Evolutionary conservation across 257 asterid species (phyloP), one percentile per base, ranked within the genome.

Genomic region (Sherardia arvensis): DNA sequence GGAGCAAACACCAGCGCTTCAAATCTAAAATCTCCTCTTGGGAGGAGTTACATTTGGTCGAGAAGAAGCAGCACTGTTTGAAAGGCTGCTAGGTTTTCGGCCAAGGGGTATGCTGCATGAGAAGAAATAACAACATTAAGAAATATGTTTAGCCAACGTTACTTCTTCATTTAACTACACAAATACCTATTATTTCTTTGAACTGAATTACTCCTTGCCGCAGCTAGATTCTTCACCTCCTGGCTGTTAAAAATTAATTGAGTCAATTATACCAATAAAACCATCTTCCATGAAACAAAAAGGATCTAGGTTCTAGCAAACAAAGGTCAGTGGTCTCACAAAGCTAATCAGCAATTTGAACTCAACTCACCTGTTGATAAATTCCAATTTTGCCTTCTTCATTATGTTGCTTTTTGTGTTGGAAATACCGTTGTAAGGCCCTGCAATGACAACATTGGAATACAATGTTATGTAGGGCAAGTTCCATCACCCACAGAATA

Each of bases 321-420:
- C 47, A 38, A 38, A 17, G 51, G 51, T 17, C 51, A 43, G 21
- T 4, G n/a, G n/a, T 15, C 51, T 20, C 43, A 34, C 43, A 34
- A 30, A 30, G 6, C 6, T 3, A 2, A 30, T 30, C 4, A 30
- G 34, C 6, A 6, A 30, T 30, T 30, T 30, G 34, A 30, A 3
- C 48, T 40, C 48, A 40, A 64, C 22, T 71, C 70, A 87, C 97
- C 99, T 83, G 80, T 83, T 93, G 61, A 85, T 30, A 68, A 78
- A 93, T 23, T 93, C 97, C 21, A 77, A 43, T 82, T 85, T 93
- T 65, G 99, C 86, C 82, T 93, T 93, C 91, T 87, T 93, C 97
- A 92, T 74, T 73, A 93, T 70, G 74, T 69, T 69, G 68, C 95
- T 85, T 77, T 83, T 93, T 21, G 94, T 83, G 80, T 76, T 87